Percentiles rank a stretch among this genome's conserved stretches.
Evolutionary conservation across 2,329 filamentous ascomycete genomes (phyloP).

Genomic region (Diaporthe citriasiana): DNA sequence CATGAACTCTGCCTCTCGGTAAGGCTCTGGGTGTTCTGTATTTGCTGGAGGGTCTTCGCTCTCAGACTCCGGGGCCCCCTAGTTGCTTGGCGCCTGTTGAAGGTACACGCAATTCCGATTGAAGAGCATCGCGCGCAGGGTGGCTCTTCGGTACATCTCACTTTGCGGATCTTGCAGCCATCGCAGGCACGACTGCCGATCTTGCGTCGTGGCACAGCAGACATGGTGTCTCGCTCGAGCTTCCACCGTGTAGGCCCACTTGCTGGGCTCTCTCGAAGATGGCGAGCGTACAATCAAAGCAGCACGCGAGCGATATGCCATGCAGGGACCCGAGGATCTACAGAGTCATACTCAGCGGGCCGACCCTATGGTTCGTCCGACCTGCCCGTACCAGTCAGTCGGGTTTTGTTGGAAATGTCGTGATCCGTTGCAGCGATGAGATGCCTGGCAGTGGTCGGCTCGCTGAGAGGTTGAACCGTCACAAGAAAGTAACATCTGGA

Average conservation of each 20-base stretch:
- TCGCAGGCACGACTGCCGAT: constrained; percentile 62
- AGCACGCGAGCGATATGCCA: constrained; percentile 13
- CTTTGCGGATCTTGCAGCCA: constrained; percentile 67
- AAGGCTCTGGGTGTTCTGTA: constrained; percentile 51
- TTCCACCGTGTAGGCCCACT: constrained; percentile 8
- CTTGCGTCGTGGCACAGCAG: constrained; percentile 46
- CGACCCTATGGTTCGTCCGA: constrained; percentile 12
- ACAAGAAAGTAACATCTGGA: not conserved
- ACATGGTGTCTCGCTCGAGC: not conserved
- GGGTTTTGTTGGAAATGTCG: constrained; percentile 29
- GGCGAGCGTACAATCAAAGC: not conserved
- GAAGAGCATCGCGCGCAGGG: constrained; percentile 62
- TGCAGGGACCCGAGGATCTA: constrained; percentile 31
- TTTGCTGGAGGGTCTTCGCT: constrained; percentile 60
- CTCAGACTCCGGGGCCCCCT: constrained; percentile 62
- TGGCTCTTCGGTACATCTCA: constrained; percentile 62
- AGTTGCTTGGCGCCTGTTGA: constrained; percentile 58
- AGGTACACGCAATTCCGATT: constrained; percentile 64
- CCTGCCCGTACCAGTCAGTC: constrained; percentile 8
- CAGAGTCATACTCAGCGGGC: constrained; percentile 16
- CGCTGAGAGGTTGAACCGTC: constrained; percentile 7
- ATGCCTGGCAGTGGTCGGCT: constrained; percentile 10
- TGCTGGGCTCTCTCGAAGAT: constrained; percentile 1
- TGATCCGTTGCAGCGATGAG: constrained; percentile 28
- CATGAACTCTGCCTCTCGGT: constrained; percentile 1